Conservation (phyloP, 2,329 filamentous ascomycete species). For the Magnaporthiopsis incrustans region DNA sequence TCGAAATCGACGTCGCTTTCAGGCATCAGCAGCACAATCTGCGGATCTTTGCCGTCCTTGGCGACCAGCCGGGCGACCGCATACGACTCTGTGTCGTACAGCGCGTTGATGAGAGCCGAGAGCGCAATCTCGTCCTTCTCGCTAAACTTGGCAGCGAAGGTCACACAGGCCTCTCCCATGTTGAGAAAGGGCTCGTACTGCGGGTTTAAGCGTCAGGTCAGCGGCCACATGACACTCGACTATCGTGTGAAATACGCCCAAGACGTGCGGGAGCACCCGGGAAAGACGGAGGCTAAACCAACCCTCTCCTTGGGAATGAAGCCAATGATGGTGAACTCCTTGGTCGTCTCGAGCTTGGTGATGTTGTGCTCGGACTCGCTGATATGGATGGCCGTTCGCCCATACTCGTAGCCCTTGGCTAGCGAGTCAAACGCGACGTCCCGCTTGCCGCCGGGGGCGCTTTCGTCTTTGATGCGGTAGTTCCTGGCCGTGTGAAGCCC, state of each 20-base stretch:
- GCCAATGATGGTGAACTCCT: conserved; percentile 73
- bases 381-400: conserved; percentile 84
- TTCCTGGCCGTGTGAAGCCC: conserved; percentile 68
- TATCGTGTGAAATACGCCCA: background rate
- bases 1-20: conserved; percentile 72
- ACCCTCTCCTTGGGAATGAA: conserved; percentile 71
- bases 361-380: conserved; percentile 79
- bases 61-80: conserved; percentile 78
- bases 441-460: conserved; percentile 67
- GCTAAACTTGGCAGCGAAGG: conserved; percentile 69
- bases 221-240: background rate
- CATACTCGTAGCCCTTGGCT: conserved; percentile 92
- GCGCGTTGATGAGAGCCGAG: conserved; percentile 81
- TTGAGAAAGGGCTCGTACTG: conserved; percentile 78
- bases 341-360: conserved; percentile 73
- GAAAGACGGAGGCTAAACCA: conserved; percentile 15
- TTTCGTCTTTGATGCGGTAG: conserved; percentile 73
- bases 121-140: conserved; percentile 77
- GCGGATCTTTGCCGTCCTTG: conserved; percentile 74
- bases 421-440: conserved; percentile 77
- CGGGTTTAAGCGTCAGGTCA: background rate
- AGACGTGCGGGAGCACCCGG: background rate
- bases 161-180: conserved; percentile 73
- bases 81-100: conserved; percentile 77
- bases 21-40: conserved; percentile 71